These are phyloP conservation scores for Globisporangium barbulae DNA, from an alignment of 352 stramenopile genomes.

Conservation along the genomic window DNA sequence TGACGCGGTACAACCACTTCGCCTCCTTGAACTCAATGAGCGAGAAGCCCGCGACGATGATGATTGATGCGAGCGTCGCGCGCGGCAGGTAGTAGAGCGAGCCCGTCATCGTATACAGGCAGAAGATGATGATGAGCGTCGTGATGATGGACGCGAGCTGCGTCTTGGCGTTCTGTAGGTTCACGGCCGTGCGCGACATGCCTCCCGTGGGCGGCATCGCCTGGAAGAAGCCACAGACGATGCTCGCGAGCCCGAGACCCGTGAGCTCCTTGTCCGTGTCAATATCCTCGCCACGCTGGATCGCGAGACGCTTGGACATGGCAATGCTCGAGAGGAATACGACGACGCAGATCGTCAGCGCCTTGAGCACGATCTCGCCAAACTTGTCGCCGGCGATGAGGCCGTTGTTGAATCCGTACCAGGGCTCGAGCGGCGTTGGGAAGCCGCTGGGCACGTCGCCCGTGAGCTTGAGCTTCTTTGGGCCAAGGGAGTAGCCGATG, in stretches of 20 bases:
- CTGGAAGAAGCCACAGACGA: conserved; percentile 81
- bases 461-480: conserved; percentile 65
- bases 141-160: conserved; percentile 84
- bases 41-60: conserved; percentile 87
- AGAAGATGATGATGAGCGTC: conserved; percentile 72
- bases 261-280: conserved; percentile 80
- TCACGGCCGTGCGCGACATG: conserved; percentile 87
- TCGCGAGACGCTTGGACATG: conserved; percentile 82
- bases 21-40: conserved; percentile 88
- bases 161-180: conserved; percentile 81
- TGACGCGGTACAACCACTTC: conserved; percentile 71
- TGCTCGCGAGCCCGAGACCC: conserved; percentile 79
- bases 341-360: conserved; percentile 70
- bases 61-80: conserved; percentile 75
- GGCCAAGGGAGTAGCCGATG: conserved; percentile 40
- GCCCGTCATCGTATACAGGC: conserved; percentile 79
- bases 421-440: conserved; percentile 30
- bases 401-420: conserved; percentile 51
- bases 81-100: conserved; percentile 85
- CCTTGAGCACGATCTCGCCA: conserved; percentile 46
- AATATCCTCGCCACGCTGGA: conserved; percentile 65
- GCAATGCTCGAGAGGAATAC: conserved; percentile 88
- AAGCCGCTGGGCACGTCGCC: conserved; percentile 63
- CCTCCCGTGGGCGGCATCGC: conserved; percentile 78
- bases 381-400: conserved; percentile 40